Evolutionary conservation across 495 filamentous ascomycete species (phyloP), one percentile per base, ranked within the genome.

Genomic region (Neurospora hispaniola): DNA sequence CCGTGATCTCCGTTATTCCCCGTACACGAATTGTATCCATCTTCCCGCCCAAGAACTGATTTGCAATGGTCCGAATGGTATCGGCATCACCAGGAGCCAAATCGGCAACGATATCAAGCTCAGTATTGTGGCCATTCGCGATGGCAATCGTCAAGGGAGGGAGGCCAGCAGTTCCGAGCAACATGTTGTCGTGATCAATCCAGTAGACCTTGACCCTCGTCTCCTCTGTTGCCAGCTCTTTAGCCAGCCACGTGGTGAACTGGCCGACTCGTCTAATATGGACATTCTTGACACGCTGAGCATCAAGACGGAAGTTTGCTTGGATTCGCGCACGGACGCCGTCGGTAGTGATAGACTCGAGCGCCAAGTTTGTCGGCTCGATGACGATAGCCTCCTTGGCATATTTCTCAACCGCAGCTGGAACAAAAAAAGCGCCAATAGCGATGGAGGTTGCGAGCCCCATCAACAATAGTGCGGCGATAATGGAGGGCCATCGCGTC

Each of bases 41-140:
- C 70, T 86, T 88, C 42, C 95, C 94, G 23, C 92, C 88, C 71
- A 99, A 76, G 90, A 93, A 99, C 79, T 97, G 93, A 74, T 93
- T 90, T 20, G 93, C 93, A 72, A 98, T 87, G n/a, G 85, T 85
- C 62, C 92, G 89, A 70, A 97, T 88, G 10, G 89, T 91, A 73
- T 92, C 89, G n/a, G 93, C 82, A 75, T 94, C 89, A 42, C 92
- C 93, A 20, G 93, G 90, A 35, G 86, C 80, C 70, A 97, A 80
- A 73, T 96, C 90, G 41, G 89, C 86, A 71, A 95, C 79, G 73
- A 98, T 90, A 74, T 97, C 92, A 42, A 98, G 82, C 70, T 86
- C 81, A 27, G 92, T 98, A 38, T 84, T 87, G 75, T 91, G 87
- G 35, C 93, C 91, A 79, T 96, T 92, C 71, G 89, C 86, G 69